Conservation (phyloP, 768 basidiomycete species). For the Termitomyces sp. region DNA sequence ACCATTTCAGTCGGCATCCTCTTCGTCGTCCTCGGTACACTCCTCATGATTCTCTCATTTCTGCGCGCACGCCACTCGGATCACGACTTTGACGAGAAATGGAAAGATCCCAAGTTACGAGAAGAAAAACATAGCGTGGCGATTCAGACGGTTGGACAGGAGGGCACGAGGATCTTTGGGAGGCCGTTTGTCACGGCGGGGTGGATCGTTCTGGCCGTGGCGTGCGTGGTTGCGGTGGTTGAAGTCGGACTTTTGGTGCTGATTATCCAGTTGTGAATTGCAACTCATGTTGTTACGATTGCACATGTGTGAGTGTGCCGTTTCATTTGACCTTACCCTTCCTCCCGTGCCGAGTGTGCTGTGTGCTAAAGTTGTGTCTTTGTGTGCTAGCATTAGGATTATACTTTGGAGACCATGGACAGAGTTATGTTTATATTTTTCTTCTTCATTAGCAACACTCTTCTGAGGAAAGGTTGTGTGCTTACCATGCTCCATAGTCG, state of each 20-base stretch:
- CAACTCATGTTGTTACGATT: background rate
- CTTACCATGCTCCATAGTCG: background rate
- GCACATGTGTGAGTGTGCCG: background rate
- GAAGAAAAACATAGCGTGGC: constrained; percentile 29
- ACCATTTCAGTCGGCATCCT: constrained; percentile 45
- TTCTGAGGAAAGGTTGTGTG: background rate
- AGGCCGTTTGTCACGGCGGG: constrained; percentile 79
- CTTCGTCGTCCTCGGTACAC: constrained; percentile 54
- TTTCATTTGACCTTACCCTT: background rate
- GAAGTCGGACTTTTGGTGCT: constrained; percentile 65
- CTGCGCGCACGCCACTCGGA: constrained; percentile 59
- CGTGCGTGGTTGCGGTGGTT: constrained; percentile 52
- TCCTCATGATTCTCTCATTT: constrained; percentile 55
- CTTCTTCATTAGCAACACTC: too few relatives aligned
- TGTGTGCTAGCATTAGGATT: background rate
- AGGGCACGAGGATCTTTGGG: constrained; percentile 60
- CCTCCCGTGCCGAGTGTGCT: background rate
- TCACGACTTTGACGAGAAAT: constrained; percentile 72
- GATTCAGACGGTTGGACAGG: constrained; percentile 55
- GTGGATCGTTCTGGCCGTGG: constrained; percentile 61
- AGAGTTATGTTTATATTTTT: background rate
- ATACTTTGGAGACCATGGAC: background rate
- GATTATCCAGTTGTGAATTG: constrained; percentile 32
- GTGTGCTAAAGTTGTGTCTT: background rate
- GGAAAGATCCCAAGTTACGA: constrained; percentile 26